Percentiles rank a stretch among this genome's conserved stretches.
Conservation (phyloP, 176 grass and related monocot species). For the Alopecurus myosuroides region DNA sequence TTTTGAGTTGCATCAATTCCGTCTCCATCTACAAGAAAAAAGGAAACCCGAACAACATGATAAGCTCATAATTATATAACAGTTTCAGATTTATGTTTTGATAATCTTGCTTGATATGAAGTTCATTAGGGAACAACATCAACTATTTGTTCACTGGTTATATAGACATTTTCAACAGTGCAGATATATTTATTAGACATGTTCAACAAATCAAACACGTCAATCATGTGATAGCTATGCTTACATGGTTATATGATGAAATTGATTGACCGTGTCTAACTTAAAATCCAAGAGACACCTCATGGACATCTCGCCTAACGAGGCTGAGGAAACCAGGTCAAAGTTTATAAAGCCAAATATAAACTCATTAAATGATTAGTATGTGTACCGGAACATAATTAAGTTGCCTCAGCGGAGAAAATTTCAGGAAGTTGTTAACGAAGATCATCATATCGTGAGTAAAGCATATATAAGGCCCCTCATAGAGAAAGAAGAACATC, state of each 20-base stretch:
- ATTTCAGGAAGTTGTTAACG: background rate
- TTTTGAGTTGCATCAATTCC: background rate
- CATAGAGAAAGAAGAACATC: background rate
- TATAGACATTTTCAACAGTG: background rate
- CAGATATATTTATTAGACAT: background rate
- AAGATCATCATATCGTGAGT: background rate
- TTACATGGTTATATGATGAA: background rate
- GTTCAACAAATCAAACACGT: background rate
- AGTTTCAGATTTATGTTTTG: background rate
- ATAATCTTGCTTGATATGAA: background rate
- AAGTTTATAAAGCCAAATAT: background rate
- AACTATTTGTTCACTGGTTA: background rate
- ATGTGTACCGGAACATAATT: background rate
- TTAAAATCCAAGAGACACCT: background rate
- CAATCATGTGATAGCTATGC: background rate
- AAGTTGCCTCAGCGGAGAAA: background rate
- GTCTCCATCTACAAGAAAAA: constrained; percentile 5
- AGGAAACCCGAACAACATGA: background rate
- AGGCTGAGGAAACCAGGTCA: background rate
- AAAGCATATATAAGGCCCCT: background rate
- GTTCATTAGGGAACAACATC: background rate
- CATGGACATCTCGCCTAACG: background rate
- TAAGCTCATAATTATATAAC: background rate
- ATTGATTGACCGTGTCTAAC: background rate
- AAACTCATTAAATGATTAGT: background rate